Evolutionary conservation across 148 eudicot species (phyloP), one percentile per base, ranked within the genome.

Genomic region (Diospyros lotus): DNA sequence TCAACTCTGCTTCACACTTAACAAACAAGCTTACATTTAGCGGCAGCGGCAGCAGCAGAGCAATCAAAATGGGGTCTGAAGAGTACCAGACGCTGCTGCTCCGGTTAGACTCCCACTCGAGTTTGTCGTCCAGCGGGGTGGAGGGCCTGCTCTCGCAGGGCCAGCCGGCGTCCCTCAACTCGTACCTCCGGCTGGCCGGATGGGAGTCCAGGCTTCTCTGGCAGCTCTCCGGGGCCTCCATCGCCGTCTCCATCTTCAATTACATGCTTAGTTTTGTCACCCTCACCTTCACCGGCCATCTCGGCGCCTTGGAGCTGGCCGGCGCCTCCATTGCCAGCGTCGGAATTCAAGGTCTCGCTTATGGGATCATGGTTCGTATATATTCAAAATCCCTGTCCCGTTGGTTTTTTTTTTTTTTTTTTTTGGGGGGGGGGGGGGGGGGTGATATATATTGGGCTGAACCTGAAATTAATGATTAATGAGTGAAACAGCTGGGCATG

Each of bases 131-230:
- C 0, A 78, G 71, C 5, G 77, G 54, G 5, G 69, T 89, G 2
- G 93, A 89, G 48, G 90, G 81, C 50, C 81, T 85, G 74, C 67
- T 89, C 71, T 42, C 58, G 1, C 81, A 84, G 28, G 0, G 28
- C 75, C 78, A 53, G 76, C 89, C 86, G 14, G 85, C 84, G 62
- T 74, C 87, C 0, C 28, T 80, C 18, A 61, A 81, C 56, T 84
- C 85, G 88, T 89, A 88, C 84, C 76, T 77, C 0, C 63, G 80
- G 59, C 82, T 89, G 6, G 44, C 85, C 58, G 84, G 79, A 8
- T 89, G 90, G 90, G 92, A 89, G 80, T 84, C 88, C 0, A 81
- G 84, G 74, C 78, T 86, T 10, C 70, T 89, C 10, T 89, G 92
- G 92, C 28, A 81, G 4, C 83, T 89, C 0, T 89, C 92, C 1